Base-by-base conservation (phyloP, 1,284 basidiomycete genomes). In the Ceratobasidium sp. region DNA sequence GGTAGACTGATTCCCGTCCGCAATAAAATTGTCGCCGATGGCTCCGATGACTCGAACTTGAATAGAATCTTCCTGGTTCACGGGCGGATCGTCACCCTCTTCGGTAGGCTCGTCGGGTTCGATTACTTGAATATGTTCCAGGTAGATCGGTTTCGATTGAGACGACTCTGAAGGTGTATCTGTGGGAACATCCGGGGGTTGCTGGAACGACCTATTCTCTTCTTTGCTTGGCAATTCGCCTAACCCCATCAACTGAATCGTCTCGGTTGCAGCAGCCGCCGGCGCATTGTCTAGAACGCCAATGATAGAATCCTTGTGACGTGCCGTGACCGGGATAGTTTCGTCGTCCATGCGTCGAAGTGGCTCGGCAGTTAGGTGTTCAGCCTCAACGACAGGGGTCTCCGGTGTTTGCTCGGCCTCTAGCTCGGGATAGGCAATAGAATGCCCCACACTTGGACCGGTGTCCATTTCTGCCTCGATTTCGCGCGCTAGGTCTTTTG, bases 331-430 rank as follows among this genome's bases (percentile, higher is more conserved):
- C 22, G 69, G 69, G 29, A 71, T 61, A 62, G 69, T 61, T 19
- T 71, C 69, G 25, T 51, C 43, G 15, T 71, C 69, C 69, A 61
- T 61, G 22, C 69, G 69, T 32, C 44, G 69, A 22, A 61, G 44
- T 49, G 69, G 69, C 52, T 70, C 52, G 22, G 43, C 29, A 25
- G 11, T 25, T 22, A 44, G 25, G 9, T 43, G 44, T 46, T 37
- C 43, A 46, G 19, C 8, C 15, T 65, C 43, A 40, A 17, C 22
- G 19, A 37, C n/a, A 7, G 43, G 62, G 17, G 29, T 29, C 17
- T 25, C 32, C 8, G 56, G 56, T 5, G 25, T 32, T 44, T 65
- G 37, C 11, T 15, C 44, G n/a, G 40, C 40, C 19, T 65, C 40
- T 2, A 34, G 22, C 56, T 57, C 56, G 15, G 22, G 22, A 32